These are phyloP conservation scores for Arabidopsis lyrata DNA, from an alignment of 441 rosid species.

Conservation along the genomic window DNA sequence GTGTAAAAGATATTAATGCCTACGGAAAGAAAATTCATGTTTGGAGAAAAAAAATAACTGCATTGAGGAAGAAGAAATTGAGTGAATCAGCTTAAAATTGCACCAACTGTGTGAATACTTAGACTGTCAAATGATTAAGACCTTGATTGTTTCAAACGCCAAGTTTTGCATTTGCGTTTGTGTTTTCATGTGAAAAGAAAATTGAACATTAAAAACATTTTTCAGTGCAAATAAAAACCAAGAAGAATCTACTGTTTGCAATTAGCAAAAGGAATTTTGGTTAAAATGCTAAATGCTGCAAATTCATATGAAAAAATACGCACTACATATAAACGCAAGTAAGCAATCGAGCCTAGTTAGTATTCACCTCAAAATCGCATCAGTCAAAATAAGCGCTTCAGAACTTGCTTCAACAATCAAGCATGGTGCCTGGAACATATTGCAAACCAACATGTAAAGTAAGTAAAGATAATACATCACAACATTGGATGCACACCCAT, in stretches of 20 bases:
- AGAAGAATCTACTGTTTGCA: not conserved
- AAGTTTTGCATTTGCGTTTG: not conserved
- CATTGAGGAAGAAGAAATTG: constrained; percentile 16
- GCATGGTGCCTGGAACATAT: constrained; percentile 75
- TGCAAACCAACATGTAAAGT: constrained; percentile 25
- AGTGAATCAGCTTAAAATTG: constrained; percentile 19
- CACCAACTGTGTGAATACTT: constrained; percentile 1
- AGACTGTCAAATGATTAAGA: constrained; percentile 1
- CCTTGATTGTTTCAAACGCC: not conserved
- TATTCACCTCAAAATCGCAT: constrained; percentile 82
- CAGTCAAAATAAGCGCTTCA: constrained; percentile 82
- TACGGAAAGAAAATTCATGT: constrained; percentile 2
- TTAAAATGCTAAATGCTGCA: constrained; percentile 8
- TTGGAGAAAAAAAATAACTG: constrained; percentile 3
- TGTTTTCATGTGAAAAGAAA: not conserved
- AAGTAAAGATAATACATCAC: constrained; percentile 19
- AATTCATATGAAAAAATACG: constrained; percentile 16
- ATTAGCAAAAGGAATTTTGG: not conserved
- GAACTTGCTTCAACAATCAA: constrained; percentile 87
- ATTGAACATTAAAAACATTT: not conserved
- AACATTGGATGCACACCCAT: constrained; percentile 8
- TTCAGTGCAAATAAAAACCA: not conserved
- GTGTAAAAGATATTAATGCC: not conserved
- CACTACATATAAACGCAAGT: constrained; percentile 4
- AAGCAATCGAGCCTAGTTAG: constrained; percentile 27